These are phyloP conservation scores for Mycena epipterygia DNA, from an alignment of 768 basidiomycete species.

Conservation along the genomic window DNA sequence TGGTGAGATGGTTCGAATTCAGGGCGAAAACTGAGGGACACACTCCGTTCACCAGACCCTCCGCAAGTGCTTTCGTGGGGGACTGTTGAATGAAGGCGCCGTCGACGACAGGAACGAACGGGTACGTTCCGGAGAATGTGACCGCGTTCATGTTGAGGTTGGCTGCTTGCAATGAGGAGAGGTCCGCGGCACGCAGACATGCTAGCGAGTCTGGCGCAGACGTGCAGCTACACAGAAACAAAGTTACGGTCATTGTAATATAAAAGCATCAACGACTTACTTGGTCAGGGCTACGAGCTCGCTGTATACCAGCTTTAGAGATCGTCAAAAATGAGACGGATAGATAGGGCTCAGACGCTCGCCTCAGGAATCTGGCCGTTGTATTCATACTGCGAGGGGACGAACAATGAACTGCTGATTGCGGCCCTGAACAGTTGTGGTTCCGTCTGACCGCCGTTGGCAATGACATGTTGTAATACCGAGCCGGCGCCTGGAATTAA, in stretches of 20 bases:
- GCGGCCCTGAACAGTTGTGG: slow-evolving; percentile 32
- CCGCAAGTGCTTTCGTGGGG: slow-evolving; percentile 42
- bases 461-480: slow-evolving; percentile 47
- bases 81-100: slow-evolving; percentile 46
- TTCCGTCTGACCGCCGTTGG: too few species aligned
- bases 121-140: slow-evolving; percentile 42
- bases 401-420: slow-evolving; percentile 48
- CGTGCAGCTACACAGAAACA: slow-evolving; percentile 39
- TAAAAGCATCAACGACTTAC: slow-evolving; percentile 26
- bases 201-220: slow-evolving; percentile 40
- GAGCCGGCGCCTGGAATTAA: slow-evolving; percentile 51
- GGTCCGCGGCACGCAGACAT: slow-evolving; percentile 46
- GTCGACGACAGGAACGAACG: slow-evolving; percentile 48
- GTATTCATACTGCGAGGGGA: slow-evolving; percentile 49
- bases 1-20: slow-evolving; percentile 42
- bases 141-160: slow-evolving; percentile 38
- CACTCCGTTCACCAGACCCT: slow-evolving; percentile 48
- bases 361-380: slow-evolving; percentile 45
- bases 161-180: slow-evolving; percentile 33
- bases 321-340: not conserved
- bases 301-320: not conserved
- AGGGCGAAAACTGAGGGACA: not conserved
- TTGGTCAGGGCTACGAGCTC: slow-evolving; percentile 37
- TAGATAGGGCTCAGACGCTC: not conserved
- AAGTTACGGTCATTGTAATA: slow-evolving; percentile 34